Evolutionary conservation across 495 filamentous ascomycete species (phyloP), one percentile per base, ranked within the genome.

Genomic region (Hypoxylon lenormandii): DNA sequence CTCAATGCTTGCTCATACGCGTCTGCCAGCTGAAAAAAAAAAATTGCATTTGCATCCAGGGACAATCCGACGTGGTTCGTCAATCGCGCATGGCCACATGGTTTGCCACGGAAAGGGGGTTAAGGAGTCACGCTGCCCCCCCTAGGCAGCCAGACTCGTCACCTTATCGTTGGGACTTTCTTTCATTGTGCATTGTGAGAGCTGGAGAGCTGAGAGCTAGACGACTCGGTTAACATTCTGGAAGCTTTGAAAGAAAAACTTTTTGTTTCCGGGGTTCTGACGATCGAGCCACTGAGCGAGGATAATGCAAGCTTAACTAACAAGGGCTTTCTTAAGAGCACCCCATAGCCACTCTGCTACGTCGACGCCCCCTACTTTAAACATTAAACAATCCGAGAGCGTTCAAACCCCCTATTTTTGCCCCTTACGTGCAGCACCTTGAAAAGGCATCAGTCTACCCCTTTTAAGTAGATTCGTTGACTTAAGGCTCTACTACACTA

Each of bases 201-300:
- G 40, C 47, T 23, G 47, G 33, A 30, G 62, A 66, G 42, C 47
- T 23, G 47, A n/a, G 22, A 33, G 30, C 30, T 64, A 7, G 30
- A 70, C 28, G 42, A 48, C 16, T 62, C 58, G 28, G 43, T 54
- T 38, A 46, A 52, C 47, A 64, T 64, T 71, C 68, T 71, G 68
- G 68, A 71, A 71, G 68, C 50, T 46, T 64, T 62, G 21, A 71
- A 66, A 66, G 67, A 71, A 71, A 53, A n/a, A n/a, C n/a, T 51
- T 33, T 63, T 51, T 45, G 49, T 64, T 53, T 65, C 66, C 42
- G 52, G 62, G 68, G 58, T 53, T 63, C 47, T 54, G 48, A 63
- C 37, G 68, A 71, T 66, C 61, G 62, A 66, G 62, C 68, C 68
- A 71, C 57, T 66, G 57, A 53, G 37, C 22, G 46, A 42, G 45